Conservation (phyloP, 2,329 filamentous ascomycete species). For the Xylaria sp. region DNA sequence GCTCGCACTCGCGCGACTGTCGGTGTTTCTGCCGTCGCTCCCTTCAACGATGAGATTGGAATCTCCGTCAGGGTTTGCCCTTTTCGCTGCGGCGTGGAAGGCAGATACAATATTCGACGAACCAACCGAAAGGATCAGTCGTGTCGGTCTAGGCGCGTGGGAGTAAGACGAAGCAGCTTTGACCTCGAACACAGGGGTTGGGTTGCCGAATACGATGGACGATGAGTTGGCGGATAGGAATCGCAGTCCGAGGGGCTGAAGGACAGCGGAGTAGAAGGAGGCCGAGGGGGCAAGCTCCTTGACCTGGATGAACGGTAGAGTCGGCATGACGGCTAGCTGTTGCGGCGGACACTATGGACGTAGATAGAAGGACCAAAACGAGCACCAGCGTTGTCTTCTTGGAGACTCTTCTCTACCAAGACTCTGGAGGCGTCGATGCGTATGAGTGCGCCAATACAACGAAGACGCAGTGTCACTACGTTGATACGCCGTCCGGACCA, state of each 20-base stretch:
- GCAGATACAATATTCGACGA: slow-evolving; percentile 60
- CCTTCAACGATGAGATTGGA: slow-evolving; percentile 24
- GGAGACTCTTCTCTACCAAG: slow-evolving; percentile 4
- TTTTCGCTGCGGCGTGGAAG: slow-evolving; percentile 66
- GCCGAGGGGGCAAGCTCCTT: slow-evolving; percentile 72
- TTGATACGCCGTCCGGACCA: slow-evolving; percentile 21
- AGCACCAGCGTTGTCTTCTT: neutral
- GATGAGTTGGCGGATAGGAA: slow-evolving; percentile 49
- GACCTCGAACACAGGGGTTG: slow-evolving; percentile 41
- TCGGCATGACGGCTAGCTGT: slow-evolving; percentile 25
- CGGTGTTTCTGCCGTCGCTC: slow-evolving; percentile 26
- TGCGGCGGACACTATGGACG: slow-evolving; percentile 9
- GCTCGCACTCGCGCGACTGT: slow-evolving; percentile 53
- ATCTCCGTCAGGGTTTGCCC: slow-evolving; percentile 44
- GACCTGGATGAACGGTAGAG: slow-evolving; percentile 56
- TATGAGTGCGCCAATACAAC: slow-evolving; percentile 4
- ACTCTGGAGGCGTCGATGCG: neutral
- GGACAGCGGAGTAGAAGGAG: slow-evolving; percentile 76
- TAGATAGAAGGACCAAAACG: neutral
- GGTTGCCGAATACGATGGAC: slow-evolving; percentile 41
- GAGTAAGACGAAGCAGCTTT: slow-evolving; percentile 32
- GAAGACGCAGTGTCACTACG: slow-evolving; percentile 20
- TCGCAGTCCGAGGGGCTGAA: slow-evolving; percentile 71
- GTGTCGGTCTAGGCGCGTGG: slow-evolving; percentile 39
- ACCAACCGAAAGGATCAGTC: slow-evolving; percentile 62